phyloP scores from a whole-genome alignment of 495 filamentous ascomycete species.

The Penicillium cataractarum region DNA sequence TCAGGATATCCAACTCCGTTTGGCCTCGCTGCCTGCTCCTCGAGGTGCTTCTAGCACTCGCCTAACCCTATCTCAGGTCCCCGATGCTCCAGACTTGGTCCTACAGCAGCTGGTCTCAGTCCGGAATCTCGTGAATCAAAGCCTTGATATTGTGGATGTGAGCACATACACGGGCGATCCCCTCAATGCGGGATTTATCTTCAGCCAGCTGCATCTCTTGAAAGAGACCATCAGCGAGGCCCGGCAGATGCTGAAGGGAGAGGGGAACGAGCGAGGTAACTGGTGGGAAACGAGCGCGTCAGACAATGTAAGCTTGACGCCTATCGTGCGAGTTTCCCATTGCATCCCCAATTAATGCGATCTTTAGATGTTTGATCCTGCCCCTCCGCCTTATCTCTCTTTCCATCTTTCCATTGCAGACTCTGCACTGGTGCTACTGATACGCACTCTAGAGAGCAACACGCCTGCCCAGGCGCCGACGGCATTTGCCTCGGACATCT shows the following conservation, averaged over 20 bases:
- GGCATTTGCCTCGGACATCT: constrained; percentile 57
- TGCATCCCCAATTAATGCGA: neutral
- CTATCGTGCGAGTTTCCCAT: neutral
- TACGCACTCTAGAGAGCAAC: constrained; percentile 76
- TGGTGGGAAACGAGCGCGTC: constrained; percentile 62
- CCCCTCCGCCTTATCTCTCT: constrained; percentile 61
- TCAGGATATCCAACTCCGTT: constrained; percentile 56
- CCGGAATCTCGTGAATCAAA: constrained; percentile 72
- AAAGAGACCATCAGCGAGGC: constrained; percentile 77
- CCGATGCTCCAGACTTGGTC: constrained; percentile 54
- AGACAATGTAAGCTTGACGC: constrained; percentile 48
- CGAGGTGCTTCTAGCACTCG: constrained; percentile 53
- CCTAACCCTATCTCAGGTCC: constrained; percentile 55
- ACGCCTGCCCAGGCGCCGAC: constrained; percentile 62
- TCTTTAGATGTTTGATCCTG: constrained; percentile 57
- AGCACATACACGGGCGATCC: constrained; percentile 67
- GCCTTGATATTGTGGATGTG: constrained; percentile 77
- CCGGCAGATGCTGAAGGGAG: constrained; percentile 51
- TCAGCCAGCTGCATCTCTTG: constrained; percentile 77
- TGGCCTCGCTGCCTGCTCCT: constrained; percentile 51
- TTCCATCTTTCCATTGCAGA: constrained; percentile 81
- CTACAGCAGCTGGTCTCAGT: constrained; percentile 72
- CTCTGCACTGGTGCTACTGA: constrained; percentile 71
- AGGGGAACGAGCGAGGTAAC: constrained; percentile 51
- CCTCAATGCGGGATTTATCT: constrained; percentile 67